Evolutionary conservation across 2,329 filamentous ascomycete genomes (phyloP).

Genomic region (Fusarium solani-melongenae): DNA sequence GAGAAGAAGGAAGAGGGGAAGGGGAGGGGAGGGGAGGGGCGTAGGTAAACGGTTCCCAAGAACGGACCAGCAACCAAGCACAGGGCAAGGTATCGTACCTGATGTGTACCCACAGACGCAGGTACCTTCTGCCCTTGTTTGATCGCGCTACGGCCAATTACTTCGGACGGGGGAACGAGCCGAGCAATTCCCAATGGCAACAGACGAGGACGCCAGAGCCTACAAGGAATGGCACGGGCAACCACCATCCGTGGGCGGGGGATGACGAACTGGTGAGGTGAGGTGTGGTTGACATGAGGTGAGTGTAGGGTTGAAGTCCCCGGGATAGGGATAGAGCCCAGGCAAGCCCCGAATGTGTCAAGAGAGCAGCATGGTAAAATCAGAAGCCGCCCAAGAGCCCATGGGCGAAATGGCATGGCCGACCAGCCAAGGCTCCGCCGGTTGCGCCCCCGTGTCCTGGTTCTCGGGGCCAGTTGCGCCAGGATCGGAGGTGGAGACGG

Average conservation of each 20-base stretch:
- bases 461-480: slow-evolving; percentile 41
- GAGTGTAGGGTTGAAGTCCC: slow-evolving; percentile 12
- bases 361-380: slow-evolving; percentile 16
- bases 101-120: slow-evolving; percentile 40
- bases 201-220: background rate
- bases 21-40: slow-evolving; percentile 18
- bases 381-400: slow-evolving; percentile 12
- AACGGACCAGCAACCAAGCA: slow-evolving; percentile 20
- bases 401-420: slow-evolving; percentile 26
- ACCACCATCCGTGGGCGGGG: slow-evolving; percentile 8
- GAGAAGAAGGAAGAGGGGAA: slow-evolving; percentile 32
- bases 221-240: slow-evolving; percentile 4
- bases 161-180: slow-evolving; percentile 25
- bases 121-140: slow-evolving; percentile 38
- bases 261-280: slow-evolving; percentile 35
- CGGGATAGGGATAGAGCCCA: background rate
- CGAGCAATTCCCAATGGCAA: slow-evolving; percentile 31
- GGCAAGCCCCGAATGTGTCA: slow-evolving; percentile 15
- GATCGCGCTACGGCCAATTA: slow-evolving; percentile 40
- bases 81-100: slow-evolving; percentile 18
- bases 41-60: slow-evolving; percentile 32
- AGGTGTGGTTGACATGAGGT: slow-evolving; percentile 27
- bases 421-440: slow-evolving; percentile 21
- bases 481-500: slow-evolving; percentile 39
- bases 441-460: slow-evolving; percentile 40